Conservation (phyloP, 2,329 filamentous ascomycete genomes). For the Scedosporium boydii region DNA sequence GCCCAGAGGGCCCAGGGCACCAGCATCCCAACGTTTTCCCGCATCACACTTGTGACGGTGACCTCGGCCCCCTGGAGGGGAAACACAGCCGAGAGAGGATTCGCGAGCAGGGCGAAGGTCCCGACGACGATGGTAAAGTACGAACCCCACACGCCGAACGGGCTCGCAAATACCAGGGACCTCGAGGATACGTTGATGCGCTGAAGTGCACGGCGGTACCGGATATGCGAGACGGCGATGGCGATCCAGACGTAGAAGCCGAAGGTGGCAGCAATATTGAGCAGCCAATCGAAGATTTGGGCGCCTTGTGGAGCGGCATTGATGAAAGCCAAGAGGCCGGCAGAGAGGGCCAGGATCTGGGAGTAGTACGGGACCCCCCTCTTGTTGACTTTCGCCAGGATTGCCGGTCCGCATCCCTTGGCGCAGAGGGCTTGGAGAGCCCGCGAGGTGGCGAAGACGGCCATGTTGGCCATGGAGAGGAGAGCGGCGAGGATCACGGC, state of each 20-base stretch:
- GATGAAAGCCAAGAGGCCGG: constrained; percentile 35
- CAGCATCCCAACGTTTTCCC: constrained; percentile 19
- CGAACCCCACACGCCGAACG: constrained; percentile 18
- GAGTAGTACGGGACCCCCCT: constrained; percentile 32
- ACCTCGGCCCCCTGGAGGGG: constrained; percentile 12
- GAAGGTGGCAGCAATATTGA: constrained; percentile 34
- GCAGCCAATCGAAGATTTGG: constrained; percentile 34
- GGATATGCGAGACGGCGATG: constrained; percentile 35
- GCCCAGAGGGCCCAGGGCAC: constrained; percentile 12
- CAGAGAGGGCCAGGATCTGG: constrained; percentile 25
- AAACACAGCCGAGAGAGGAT: constrained; percentile 17
- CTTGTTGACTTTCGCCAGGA: constrained; percentile 14
- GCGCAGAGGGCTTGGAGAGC: constrained; percentile 24
- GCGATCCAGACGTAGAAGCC: constrained; percentile 39
- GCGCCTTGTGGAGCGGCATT: constrained; percentile 24
- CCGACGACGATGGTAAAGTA: constrained; percentile 17
- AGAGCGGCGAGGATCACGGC: constrained; percentile 24
- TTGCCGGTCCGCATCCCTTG: constrained; percentile 23
- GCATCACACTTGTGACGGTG: constrained; percentile 11
- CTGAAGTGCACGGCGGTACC: constrained; percentile 30
- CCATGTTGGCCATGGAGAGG: constrained; percentile 32
- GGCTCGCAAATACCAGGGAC: constrained; percentile 22
- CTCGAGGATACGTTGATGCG: constrained; percentile 25
- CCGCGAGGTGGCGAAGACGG: constrained; percentile 25
- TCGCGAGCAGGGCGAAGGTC: constrained; percentile 18